Evolutionary conservation across 208 protist species (phyloP).

Genomic region (Leishmania gerbilli): DNA sequence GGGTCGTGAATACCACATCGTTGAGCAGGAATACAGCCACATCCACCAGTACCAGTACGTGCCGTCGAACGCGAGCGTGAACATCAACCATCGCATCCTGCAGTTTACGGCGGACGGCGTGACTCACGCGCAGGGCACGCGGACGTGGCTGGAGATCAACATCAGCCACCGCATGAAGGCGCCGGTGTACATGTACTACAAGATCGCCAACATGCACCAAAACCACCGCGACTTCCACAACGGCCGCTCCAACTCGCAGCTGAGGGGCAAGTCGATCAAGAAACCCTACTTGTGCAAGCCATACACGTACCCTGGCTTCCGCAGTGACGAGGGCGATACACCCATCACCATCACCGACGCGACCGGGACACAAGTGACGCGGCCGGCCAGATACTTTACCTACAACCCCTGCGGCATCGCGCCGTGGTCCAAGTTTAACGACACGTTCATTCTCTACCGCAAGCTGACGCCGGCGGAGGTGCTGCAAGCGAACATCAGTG

Average conservation of each 20-base stretch:
- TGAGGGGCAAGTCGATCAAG: slow-evolving; percentile 47
- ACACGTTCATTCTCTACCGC: slow-evolving; percentile 83
- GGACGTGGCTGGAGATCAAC: slow-evolving; percentile 63
- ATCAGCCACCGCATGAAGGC: slow-evolving; percentile 65
- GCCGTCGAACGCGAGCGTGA: slow-evolving; percentile 56
- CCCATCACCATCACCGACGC: slow-evolving; percentile 26
- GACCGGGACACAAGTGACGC: slow-evolving; percentile 25
- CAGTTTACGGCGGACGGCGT: slow-evolving; percentile 55
- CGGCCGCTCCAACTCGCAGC: slow-evolving; percentile 56
- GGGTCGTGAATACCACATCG: slow-evolving; percentile 29
- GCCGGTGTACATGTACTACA: slow-evolving; percentile 98
- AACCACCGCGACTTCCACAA: slow-evolving; percentile 96
- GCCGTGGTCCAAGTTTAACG: slow-evolving; percentile 97
- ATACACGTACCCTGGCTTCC: slow-evolving; percentile 51
- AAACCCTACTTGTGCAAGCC: slow-evolving; percentile 55
- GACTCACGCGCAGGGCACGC: slow-evolving; percentile 65
- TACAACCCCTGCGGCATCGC: slow-evolving; percentile 97
- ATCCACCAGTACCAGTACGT: slow-evolving; percentile 84
- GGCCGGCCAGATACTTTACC: slow-evolving; percentile 39
- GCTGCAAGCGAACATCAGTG: background rate
- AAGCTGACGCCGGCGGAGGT: slow-evolving; percentile 7
- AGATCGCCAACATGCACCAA: slow-evolving; percentile 97
- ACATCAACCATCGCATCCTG: slow-evolving; percentile 70
- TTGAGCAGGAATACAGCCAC: slow-evolving; percentile 59
- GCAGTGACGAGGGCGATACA: slow-evolving; percentile 27